Evolutionary conservation across 805 yeast genomes (phyloP), one percentile per base, ranked within the genome.

Genomic region (Candida railenensis): DNA sequence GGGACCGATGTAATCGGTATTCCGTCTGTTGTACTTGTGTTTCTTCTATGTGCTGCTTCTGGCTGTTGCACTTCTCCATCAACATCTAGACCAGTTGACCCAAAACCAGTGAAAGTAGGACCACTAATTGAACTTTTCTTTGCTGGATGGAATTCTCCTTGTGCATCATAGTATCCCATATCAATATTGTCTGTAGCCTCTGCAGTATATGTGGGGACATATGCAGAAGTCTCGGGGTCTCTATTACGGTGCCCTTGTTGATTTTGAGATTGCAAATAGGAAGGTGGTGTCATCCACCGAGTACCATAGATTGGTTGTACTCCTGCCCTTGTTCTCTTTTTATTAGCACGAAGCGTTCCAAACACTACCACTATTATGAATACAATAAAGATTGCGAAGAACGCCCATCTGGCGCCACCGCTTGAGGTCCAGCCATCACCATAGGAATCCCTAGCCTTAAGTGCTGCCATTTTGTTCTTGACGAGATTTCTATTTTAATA

Each of bases 271-370:
- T 83, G 89, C 40, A 72, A 61, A 58, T 88, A 88, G 9, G 83
- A 73, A 0, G 95, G 95, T 4, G 96, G 96, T 0, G 94, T 85
- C 70, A 89, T 80, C 95, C 95, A 87, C 9, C 87, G 79, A 1
- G 94, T 87, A 8, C 92, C 92, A 48, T 78, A 69, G 1, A 88
- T 70, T 0, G 96, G 96, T 22, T 67, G 71, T 50, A 71, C 66
- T 1, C 85, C 85, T 20, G 58, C 56, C 37, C 57, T 63, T 8
- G 67, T 52, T 61, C 95, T 73, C 46, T 71, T 73, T 40, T 69
- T 76, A 56, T 87, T 87, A 12, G 80, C 68, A 33, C 78, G 56
- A 21, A 85, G 62, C 0, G 87, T 82, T 40, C 76, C 75, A 0
- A 77, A 22, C 3, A 84, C 52, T 2, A 82, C 67, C 1, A 78